Conservation (phyloP, 805 yeast species). For the Candida namnaoensis region DNA sequence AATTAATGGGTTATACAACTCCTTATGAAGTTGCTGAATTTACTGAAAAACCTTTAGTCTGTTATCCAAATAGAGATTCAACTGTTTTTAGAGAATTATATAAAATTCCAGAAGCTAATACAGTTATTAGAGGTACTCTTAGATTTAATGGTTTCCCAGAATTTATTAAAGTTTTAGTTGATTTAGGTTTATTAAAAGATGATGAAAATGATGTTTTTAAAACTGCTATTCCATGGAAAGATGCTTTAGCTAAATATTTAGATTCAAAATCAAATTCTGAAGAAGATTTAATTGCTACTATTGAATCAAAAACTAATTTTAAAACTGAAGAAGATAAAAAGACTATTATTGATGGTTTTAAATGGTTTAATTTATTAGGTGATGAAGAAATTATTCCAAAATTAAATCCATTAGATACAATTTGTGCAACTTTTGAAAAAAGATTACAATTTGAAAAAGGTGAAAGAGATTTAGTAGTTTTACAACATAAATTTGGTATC, state of each 20-base stretch:
- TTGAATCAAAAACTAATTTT: conserved; percentile 72
- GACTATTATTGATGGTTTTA: conserved; percentile 81
- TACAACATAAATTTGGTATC: conserved; percentile 97
- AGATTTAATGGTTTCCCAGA: conserved; percentile 99
- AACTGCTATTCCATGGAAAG: conserved; percentile 71
- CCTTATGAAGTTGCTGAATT: conserved; percentile 96
- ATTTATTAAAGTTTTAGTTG: conserved; percentile 91
- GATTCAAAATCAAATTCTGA: conserved; percentile 66
- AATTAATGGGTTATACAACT: conserved; percentile 88
- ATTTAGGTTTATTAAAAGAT: conserved; percentile 86
- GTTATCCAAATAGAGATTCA: conserved; percentile 98
- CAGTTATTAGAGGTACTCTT: conserved; percentile 93
- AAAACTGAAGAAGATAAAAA: conserved; percentile 74
- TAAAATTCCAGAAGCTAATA: conserved; percentile 94
- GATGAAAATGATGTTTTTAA: conserved; percentile 53
- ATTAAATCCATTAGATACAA: conserved; percentile 90
- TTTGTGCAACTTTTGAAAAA: conserved; percentile 93
- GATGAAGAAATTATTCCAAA: conserved; percentile 72
- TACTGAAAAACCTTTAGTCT: conserved; percentile 57
- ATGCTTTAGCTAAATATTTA: conserved; percentile 68
- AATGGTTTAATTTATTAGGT: conserved; percentile 91
- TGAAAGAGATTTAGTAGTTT: conserved; percentile 90
- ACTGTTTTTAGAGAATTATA: conserved; percentile 89
- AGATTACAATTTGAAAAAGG: conserved; percentile 93
- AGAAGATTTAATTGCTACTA: conserved; percentile 66